A percentile compares a stretch with the other conserved stretches of the same genome.
Conservation (phyloP, 805 yeast species). For the Kregervanrija delftensis region DNA sequence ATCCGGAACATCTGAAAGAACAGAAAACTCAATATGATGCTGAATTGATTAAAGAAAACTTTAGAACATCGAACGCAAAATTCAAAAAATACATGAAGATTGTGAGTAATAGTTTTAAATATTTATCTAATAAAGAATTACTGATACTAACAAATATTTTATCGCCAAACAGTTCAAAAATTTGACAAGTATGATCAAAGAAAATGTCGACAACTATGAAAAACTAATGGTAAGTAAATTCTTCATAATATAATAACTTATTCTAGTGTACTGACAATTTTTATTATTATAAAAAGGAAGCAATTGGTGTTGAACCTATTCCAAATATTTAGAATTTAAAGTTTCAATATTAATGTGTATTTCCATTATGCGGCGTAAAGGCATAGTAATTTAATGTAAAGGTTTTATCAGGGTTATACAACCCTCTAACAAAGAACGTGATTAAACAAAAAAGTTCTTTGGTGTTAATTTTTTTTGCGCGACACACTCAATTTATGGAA, state of each 20-base stretch:
- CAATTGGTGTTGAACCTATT: conserved; percentile 7
- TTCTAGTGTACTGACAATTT: neutral
- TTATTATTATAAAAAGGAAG: neutral
- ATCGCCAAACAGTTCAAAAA: conserved; percentile 4
- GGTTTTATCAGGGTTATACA: too few relatives aligned
- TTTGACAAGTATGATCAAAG: conserved; percentile 7
- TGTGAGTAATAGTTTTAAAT: conserved; percentile 1
- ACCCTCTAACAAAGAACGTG: too few relatives aligned
- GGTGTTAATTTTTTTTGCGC: too few relatives aligned
- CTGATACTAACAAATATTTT: neutral
- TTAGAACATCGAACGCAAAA: neutral
- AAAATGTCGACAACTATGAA: conserved; percentile 10
- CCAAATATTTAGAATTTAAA: neutral
- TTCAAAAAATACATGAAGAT: conserved; percentile 2
- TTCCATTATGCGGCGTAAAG: too few relatives aligned
- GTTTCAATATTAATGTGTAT: neutral
- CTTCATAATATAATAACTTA: neutral
- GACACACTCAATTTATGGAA: too few relatives aligned
- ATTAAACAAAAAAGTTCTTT: too few relatives aligned
- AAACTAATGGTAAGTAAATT: conserved; percentile 7
- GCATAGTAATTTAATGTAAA: too few relatives aligned
- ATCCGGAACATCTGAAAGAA: too few relatives aligned
- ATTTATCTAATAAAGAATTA: neutral
- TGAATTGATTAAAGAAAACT: neutral
- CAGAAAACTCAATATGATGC: too few relatives aligned